Percentiles rank a stretch among this genome's conserved stretches.
phyloP scores from a whole-genome alignment of 2,329 filamentous ascomycete genomes.

The Raffaelea ambrosiae region DNA sequence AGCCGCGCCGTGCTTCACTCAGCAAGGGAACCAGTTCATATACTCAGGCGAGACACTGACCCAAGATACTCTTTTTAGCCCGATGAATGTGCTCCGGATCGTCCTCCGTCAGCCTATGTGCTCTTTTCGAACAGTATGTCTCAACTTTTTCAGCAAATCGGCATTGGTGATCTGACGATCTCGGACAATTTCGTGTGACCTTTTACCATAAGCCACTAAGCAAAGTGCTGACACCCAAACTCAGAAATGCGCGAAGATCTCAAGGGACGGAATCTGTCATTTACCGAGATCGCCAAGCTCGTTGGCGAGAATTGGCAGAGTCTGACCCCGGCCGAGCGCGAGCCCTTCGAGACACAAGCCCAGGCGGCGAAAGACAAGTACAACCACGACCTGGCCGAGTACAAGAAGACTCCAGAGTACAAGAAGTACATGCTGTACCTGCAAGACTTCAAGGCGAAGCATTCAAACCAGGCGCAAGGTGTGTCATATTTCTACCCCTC shows the following conservation, averaged over 20 bases:
- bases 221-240: background rate
- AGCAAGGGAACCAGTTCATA: too few relatives aligned
- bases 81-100: slow-evolving; percentile 71
- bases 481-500: too few relatives aligned
- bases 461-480: slow-evolving; percentile 51
- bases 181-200: background rate
- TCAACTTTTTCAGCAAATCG: background rate
- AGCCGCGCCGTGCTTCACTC: too few relatives aligned
- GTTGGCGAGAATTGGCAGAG: slow-evolving; percentile 79
- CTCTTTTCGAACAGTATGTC: slow-evolving; percentile 74
- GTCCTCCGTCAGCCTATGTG: slow-evolving; percentile 75
- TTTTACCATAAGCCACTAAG: too few relatives aligned
- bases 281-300: slow-evolving; percentile 75
- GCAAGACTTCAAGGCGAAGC: slow-evolving; percentile 68
- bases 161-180: background rate
- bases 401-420: slow-evolving; percentile 68
- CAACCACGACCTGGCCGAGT: slow-evolving; percentile 61
- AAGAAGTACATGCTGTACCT: slow-evolving; percentile 64
- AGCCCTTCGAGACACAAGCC: slow-evolving; percentile 64
- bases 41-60: too few relatives aligned
- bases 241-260: slow-evolving; percentile 68
- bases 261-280: slow-evolving; percentile 67
- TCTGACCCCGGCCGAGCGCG: slow-evolving; percentile 56
- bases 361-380: slow-evolving; percentile 69
- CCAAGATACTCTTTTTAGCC: slow-evolving; percentile 34